Percentiles rank a stretch among this genome's conserved stretches.
Evolutionary conservation across 116 monocot genomes (phyloP).

Genomic region (Thalassia testudinum): DNA sequence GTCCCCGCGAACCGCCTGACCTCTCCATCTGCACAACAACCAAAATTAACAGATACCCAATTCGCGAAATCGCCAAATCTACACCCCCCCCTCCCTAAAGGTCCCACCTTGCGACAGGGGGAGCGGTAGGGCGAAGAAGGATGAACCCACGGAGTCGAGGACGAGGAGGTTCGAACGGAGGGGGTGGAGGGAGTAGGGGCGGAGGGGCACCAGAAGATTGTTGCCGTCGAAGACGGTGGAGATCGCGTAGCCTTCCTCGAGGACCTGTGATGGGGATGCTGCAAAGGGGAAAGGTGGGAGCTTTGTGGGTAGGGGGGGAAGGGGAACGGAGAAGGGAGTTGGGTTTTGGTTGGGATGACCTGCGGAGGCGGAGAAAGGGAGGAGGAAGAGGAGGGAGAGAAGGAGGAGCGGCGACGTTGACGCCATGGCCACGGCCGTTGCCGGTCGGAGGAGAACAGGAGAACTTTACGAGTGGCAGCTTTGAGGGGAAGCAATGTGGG

Average conservation of each 20-base stretch:
- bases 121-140: constrained; percentile 5
- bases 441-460: no score
- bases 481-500: no score
- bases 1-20: constrained; percentile 4
- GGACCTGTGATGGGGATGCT: neutral
- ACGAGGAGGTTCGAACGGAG: neutral
- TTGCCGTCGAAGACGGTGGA: constrained; percentile 13
- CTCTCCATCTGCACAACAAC: constrained; percentile 7
- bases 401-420: no score
- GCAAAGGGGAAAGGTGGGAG: neutral
- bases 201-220: constrained; percentile 3
- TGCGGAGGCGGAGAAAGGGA: neutral
- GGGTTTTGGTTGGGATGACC: no score
- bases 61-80: no score
- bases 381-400: constrained; percentile 2
- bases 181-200: constrained; percentile 11
- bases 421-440: no score
- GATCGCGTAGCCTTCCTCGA: constrained; percentile 16
- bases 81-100: no score
- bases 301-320: neutral
- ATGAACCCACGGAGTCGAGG: constrained; percentile 13
- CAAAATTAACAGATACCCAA: neutral
- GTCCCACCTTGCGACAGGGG: constrained; percentile 9
- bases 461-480: no score
- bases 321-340: no score